Evolutionary conservation across 2,329 filamentous ascomycete genomes (phyloP).

Genomic region (Reticulascus tulasneorum): DNA sequence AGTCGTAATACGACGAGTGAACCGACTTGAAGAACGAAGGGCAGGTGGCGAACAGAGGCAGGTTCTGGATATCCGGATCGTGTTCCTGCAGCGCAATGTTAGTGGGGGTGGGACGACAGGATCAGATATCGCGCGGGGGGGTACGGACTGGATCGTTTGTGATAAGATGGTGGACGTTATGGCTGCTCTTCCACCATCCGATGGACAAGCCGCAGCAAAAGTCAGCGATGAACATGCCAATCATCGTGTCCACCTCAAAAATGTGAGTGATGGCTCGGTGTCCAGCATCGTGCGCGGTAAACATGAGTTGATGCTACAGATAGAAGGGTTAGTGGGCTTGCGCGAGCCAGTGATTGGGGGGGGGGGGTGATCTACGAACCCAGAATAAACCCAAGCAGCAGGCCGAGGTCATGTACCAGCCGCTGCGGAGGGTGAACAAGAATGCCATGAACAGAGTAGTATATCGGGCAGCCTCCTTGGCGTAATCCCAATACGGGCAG

Average conservation of each 20-base stretch:
- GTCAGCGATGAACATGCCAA: slow-evolving; percentile 60
- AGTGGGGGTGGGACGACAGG: not conserved
- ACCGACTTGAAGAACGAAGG: slow-evolving; percentile 62
- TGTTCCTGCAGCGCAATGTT: slow-evolving; percentile 36
- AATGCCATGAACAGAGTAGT: slow-evolving; percentile 45
- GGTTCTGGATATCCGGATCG: slow-evolving; percentile 60
- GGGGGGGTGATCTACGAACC: slow-evolving; percentile 30
- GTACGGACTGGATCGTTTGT: slow-evolving; percentile 55
- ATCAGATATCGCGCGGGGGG: not conserved
- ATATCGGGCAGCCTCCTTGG: slow-evolving; percentile 55
- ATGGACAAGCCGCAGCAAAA: slow-evolving; percentile 64
- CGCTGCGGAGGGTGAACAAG: slow-evolving; percentile 36
- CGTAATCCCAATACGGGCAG: slow-evolving; percentile 56
- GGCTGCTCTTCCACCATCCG: slow-evolving; percentile 67
- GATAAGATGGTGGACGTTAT: slow-evolving; percentile 65
- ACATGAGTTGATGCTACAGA: slow-evolving; percentile 65
- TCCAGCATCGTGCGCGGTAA: slow-evolving; percentile 62
- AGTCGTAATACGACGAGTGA: slow-evolving; percentile 57
- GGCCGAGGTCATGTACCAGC: slow-evolving; percentile 56
- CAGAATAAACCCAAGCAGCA: slow-evolving; percentile 59
- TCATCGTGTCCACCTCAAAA: slow-evolving; percentile 54
- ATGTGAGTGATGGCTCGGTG: slow-evolving; percentile 59
- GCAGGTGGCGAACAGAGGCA: slow-evolving; percentile 65
- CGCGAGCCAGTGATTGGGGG: slow-evolving; percentile 12
- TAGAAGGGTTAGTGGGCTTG: too few relatives aligned